phyloP scores from a whole-genome alignment of 1,284 basidiomycete genomes.

The Trichosporon ovoides region DNA sequence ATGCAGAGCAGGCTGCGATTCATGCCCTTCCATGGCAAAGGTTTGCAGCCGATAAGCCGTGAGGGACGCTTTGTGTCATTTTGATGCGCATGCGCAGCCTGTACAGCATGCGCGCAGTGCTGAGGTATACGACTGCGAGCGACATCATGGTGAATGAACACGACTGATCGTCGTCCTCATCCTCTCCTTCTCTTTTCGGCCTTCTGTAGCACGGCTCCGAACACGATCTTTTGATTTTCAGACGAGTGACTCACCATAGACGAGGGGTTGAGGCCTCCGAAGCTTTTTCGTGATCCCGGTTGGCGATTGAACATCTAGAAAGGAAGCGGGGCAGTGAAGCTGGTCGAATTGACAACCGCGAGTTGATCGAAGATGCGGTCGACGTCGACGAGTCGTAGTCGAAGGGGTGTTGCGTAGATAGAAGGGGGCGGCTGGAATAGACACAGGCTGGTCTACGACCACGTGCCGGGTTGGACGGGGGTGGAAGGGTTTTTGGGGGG shows the following conservation, averaged over 20 bases:
- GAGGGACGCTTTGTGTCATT: no score
- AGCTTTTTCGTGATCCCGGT: conserved; percentile 3
- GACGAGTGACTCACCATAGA: conserved; percentile 3
- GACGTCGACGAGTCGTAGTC: conserved; percentile 5
- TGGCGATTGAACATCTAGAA: conserved; percentile 6
- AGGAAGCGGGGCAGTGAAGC: background rate
- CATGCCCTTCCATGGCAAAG: no score
- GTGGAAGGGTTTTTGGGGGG: no score
- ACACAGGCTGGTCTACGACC: background rate
- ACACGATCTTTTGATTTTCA: background rate
- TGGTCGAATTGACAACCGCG: conserved; percentile 1
- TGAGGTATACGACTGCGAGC: no score
- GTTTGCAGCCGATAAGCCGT: no score
- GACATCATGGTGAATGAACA: no score
- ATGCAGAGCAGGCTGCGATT: no score
- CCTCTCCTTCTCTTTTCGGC: no score
- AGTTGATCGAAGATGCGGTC: background rate
- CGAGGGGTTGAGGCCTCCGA: conserved; percentile 5
- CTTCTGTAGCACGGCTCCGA: no score
- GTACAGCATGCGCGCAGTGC: no score
- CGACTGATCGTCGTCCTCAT: no score
- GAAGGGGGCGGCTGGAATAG: background rate
- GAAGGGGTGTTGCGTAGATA: background rate
- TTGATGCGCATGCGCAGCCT: no score
- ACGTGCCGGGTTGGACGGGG: background rate